Percentiles rank a stretch among this genome's conserved stretches.
Evolutionary conservation across 176 grass and related monocot species (phyloP).

Genomic region (Oryza punctata): DNA sequence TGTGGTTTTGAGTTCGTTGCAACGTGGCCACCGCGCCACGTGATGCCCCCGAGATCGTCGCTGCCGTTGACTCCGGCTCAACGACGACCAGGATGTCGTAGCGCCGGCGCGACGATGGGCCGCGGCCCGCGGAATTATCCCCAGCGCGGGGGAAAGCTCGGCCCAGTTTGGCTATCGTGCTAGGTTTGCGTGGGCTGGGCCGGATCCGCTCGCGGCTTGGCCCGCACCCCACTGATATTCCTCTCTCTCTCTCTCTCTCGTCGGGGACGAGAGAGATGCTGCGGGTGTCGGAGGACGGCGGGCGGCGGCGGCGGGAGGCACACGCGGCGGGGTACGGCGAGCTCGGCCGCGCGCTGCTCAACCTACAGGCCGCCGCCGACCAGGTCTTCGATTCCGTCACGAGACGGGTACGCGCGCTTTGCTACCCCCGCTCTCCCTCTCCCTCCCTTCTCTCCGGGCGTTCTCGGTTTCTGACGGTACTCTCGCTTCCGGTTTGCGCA

Average conservation of each 20-base stretch:
- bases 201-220: no score
- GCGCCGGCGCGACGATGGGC: background rate
- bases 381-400: constrained; percentile 61
- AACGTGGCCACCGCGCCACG: background rate
- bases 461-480: background rate
- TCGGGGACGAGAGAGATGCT: constrained; percentile 37
- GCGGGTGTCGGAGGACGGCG: constrained; percentile 71
- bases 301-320: constrained; percentile 40
- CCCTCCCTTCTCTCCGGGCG: no score
- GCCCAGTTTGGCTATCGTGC: background rate
- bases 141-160: background rate
- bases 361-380: constrained; percentile 65
- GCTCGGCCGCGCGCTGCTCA: constrained; percentile 63
- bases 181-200: background rate
- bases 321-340: constrained; percentile 60
- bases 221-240: background rate
- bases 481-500: constrained; percentile 7
- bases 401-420: constrained; percentile 31
- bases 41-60: background rate
- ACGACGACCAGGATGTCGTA: background rate
- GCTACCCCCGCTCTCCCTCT: background rate
- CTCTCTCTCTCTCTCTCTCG: background rate
- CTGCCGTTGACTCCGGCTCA: background rate
- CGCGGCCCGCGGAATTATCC: background rate
- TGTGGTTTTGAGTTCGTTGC: no score